Base-by-base conservation (phyloP, 768 basidiomycete species). In the Candolleomyces eurysporus region DNA sequence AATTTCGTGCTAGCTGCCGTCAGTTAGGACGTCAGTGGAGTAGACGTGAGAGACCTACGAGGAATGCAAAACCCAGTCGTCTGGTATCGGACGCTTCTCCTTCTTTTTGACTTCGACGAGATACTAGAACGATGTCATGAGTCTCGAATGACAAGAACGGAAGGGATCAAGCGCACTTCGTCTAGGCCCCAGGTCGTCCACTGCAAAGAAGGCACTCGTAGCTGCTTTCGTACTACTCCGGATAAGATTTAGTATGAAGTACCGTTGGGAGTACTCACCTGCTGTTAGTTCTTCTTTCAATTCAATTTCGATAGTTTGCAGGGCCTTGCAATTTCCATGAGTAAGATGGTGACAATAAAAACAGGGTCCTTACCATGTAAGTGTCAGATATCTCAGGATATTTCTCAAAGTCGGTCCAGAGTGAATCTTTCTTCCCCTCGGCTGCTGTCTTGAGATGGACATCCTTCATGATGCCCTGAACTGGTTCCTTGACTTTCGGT, bases 251-350 rank as follows among this genome's bases (percentile, higher is more conserved):
- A 42, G 14, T 30, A 42, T 11, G 22, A 26, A 21, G 30, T 55
- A 26, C 26, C n/a, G 17, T 50, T 9, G 59, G 11, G 17, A 19
- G 7, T 13, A 53, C 3, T 19, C 40, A 69, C 75, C 54, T 72
- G 90, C 90, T 80, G 48, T 87, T 36, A 98, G 76, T 71, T 96
- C 89, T 40, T 90, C 85, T 5, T 80, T 72, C 3, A 98, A 79
- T 57, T 94, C 91, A 6, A 79, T 78, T 67, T 92, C 90, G 36
- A 89, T 80, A 1, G 84, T 77, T 69, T 80, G 77, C 16, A 96
- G 82, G 48, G 82, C 80, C 94, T 95, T 58, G 39, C 21, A 61
- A 57, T 56, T 40, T 48, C 48, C 48, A 51, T 64, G 36, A 49
- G 57, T 19, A 65, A 42, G 48, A 30, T 13, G 22, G 50, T 3